Percentiles rank a stretch among this genome's conserved stretches.
phyloP scores from a whole-genome alignment of 108 stramenopile species.

The Bacterosira constricta region DNA sequence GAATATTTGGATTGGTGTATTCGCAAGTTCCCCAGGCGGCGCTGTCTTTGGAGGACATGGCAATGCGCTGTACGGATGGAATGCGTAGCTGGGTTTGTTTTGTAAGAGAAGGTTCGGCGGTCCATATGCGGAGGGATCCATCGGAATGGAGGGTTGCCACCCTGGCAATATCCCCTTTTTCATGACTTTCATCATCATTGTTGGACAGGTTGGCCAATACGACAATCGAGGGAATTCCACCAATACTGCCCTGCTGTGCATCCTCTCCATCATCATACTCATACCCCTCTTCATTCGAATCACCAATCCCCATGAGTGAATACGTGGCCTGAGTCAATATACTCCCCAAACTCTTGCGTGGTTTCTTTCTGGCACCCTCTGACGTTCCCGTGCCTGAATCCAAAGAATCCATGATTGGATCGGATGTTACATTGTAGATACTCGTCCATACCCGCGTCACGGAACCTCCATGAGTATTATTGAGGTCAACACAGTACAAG shows the following conservation, averaged over 20 bases:
- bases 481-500: slow-evolving; percentile 46
- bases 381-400: not conserved
- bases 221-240: slow-evolving; percentile 13
- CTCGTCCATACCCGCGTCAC: slow-evolving; percentile 16
- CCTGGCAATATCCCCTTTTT: too few relatives aligned
- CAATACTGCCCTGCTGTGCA: slow-evolving; percentile 4
- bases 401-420: not conserved
- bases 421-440: slow-evolving; percentile 4
- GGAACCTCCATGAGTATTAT: not conserved
- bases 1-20: slow-evolving; percentile 25
- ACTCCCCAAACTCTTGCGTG: slow-evolving; percentile 9
- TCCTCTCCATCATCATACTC: slow-evolving; percentile 19
- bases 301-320: slow-evolving; percentile 9
- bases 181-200: not conserved
- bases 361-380: slow-evolving; percentile 11
- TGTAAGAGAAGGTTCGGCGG: slow-evolving; percentile 3
- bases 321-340: slow-evolving; percentile 9
- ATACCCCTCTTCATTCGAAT: slow-evolving; percentile 6
- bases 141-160: slow-evolving; percentile 50
- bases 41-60: not conserved
- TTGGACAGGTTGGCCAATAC: slow-evolving; percentile 16
- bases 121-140: slow-evolving; percentile 48
- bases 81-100: slow-evolving; percentile 14
- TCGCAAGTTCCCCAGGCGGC: not conserved
- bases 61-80: slow-evolving; percentile 24